A percentile compares a stretch with the other conserved stretches of the same genome.
These are phyloP conservation scores for Lepidium didymum DNA, from an alignment of 345 rosid species.

Conservation along the genomic window DNA sequence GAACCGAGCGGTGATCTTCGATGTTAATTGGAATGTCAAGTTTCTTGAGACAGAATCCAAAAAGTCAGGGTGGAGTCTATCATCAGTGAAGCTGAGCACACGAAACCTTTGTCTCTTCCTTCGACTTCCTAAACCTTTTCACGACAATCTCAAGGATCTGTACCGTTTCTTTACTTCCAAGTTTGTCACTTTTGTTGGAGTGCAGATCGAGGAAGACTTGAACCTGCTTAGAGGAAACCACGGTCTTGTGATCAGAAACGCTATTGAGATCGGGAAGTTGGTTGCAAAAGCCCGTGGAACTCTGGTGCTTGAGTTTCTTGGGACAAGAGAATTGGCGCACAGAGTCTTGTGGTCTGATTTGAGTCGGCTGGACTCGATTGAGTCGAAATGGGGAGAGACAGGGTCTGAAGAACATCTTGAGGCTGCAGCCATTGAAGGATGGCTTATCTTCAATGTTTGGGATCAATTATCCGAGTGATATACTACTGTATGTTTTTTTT, in stretches of 20 bases:
- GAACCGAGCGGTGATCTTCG: conserved; percentile 17
- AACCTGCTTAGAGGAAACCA: conserved; percentile 22
- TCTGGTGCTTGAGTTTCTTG: conserved; percentile 21
- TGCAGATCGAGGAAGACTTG: conserved; percentile 26
- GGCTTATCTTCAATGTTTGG: conserved; percentile 30
- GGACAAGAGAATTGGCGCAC: conserved; percentile 25
- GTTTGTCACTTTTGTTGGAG: conserved; percentile 26
- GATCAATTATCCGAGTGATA: conserved; percentile 14
- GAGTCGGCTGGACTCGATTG: conserved; percentile 22
- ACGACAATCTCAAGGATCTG: conserved; percentile 18
- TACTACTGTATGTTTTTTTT: not conserved
- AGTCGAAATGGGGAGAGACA: conserved; percentile 20
- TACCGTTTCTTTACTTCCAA: conserved; percentile 28
- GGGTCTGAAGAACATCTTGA: conserved; percentile 18
- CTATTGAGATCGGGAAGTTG: conserved; percentile 9
- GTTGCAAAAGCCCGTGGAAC: conserved; percentile 22
- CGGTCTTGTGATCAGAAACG: conserved; percentile 20
- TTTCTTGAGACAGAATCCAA: not conserved
- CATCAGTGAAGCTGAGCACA: conserved; percentile 25
- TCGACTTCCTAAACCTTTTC: conserved; percentile 5
- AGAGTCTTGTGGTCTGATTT: conserved; percentile 26
- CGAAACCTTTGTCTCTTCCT: conserved; percentile 22
- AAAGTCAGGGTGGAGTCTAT: conserved; percentile 11
- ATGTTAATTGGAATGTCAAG: conserved; percentile 14
- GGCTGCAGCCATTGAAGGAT: conserved; percentile 32